These are phyloP conservation scores for Meyerozyma sp. DNA, from an alignment of 1,139 yeast genomes.

Conservation along the genomic window DNA sequence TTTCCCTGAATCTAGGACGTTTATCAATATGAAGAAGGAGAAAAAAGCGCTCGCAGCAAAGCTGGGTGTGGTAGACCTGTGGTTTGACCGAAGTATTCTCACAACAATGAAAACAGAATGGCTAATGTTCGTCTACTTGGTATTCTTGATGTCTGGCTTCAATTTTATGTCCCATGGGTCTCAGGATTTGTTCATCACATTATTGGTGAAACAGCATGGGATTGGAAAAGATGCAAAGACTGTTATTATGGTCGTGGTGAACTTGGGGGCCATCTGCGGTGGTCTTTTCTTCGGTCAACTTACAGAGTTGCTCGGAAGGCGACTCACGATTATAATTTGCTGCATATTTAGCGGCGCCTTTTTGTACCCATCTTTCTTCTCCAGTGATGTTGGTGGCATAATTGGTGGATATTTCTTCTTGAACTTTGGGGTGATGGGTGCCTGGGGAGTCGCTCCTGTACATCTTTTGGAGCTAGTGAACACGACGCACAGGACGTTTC, in stretches of 20 bases:
- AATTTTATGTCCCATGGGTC: constrained; percentile 54
- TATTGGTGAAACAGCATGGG: constrained; percentile 35
- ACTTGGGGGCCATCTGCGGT: constrained; percentile 48
- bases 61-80: constrained; percentile 6
- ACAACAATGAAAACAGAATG: constrained; percentile 31
- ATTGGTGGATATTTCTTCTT: constrained; percentile 20
- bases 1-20: constrained; percentile 61
- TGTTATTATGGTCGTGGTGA: constrained; percentile 40
- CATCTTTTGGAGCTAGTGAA: constrained; percentile 33
- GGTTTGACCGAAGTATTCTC: constrained; percentile 10
- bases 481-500: constrained; percentile 29
- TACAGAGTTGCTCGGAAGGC: constrained; percentile 42
- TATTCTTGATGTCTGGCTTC: constrained; percentile 43
- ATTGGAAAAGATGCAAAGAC: constrained; percentile 32
- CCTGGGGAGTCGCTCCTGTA: constrained; percentile 35
- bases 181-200: constrained; percentile 49
- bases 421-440: constrained; percentile 30
- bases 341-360: constrained; percentile 27
- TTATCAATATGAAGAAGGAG: constrained; percentile 16
- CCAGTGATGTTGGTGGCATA: constrained; percentile 14
- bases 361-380: constrained; percentile 29
- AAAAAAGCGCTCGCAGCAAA: constrained; percentile 6
- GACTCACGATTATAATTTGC: constrained; percentile 35
- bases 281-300: constrained; percentile 43
- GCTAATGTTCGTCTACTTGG: constrained; percentile 39